Evolutionary conservation across 129 eudicot species (phyloP).

Genomic region (Flaveria bidentis): DNA sequence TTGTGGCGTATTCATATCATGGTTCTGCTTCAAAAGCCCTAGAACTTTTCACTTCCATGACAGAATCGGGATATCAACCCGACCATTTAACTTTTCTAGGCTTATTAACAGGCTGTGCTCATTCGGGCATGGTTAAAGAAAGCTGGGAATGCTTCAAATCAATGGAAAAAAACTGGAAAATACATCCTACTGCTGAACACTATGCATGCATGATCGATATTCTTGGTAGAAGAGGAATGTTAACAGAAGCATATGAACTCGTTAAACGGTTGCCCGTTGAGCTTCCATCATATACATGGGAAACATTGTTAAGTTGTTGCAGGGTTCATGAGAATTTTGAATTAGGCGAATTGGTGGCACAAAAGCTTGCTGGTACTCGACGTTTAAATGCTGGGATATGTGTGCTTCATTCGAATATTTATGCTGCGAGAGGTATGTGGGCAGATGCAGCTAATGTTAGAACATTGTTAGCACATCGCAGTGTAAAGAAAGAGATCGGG

Average conservation of each 20-base stretch:
- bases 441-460: slow-evolving; percentile 59
- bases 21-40: slow-evolving; percentile 52
- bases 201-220: slow-evolving; percentile 53
- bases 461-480: slow-evolving; percentile 34
- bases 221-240: slow-evolving; percentile 57
- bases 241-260: slow-evolving; percentile 56
- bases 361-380: slow-evolving; percentile 31
- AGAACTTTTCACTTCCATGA: slow-evolving; percentile 50
- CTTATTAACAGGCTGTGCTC: slow-evolving; percentile 64
- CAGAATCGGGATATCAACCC: slow-evolving; percentile 45
- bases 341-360: slow-evolving; percentile 48
- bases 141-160: slow-evolving; percentile 48
- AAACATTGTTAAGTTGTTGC: slow-evolving; percentile 66
- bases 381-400: slow-evolving; percentile 44
- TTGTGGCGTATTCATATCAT: slow-evolving; percentile 61
- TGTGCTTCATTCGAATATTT: slow-evolving; percentile 62
- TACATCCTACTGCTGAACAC: slow-evolving; percentile 50
- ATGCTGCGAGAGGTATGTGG: slow-evolving; percentile 70
- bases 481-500: slow-evolving; percentile 57
- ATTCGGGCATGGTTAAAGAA: slow-evolving; percentile 58
- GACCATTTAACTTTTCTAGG: slow-evolving; percentile 60
- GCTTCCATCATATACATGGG: slow-evolving; percentile 62
- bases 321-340: slow-evolving; percentile 57
- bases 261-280: slow-evolving; percentile 49
- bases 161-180: slow-evolving; percentile 52